phyloP scores from a whole-genome alignment of 495 filamentous ascomycete species.

The Penicillium cinerascens region DNA sequence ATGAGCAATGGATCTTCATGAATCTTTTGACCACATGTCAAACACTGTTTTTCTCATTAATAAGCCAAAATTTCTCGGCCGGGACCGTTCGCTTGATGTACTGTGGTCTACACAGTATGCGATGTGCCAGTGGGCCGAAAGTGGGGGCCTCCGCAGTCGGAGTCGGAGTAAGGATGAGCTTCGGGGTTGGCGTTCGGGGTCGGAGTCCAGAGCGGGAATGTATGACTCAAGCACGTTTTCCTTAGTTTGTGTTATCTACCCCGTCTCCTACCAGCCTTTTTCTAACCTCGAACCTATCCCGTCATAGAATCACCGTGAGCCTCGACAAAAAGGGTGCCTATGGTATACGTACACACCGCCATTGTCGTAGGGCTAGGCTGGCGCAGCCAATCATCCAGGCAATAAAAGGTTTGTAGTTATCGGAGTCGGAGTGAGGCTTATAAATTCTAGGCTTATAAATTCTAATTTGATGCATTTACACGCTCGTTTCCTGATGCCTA shows the following conservation, averaged over 20 bases:
- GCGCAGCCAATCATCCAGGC: background rate
- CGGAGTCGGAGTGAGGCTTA: background rate
- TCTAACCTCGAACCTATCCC: background rate
- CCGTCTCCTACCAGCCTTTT: background rate
- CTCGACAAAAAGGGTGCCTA: background rate
- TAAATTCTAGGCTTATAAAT: background rate
- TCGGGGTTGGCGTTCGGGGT: too few relatives aligned
- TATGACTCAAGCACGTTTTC: background rate
- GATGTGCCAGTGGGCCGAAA: too few relatives aligned
- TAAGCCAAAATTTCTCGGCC: too few relatives aligned
- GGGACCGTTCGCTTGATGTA: too few relatives aligned
- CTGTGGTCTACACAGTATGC: too few relatives aligned
- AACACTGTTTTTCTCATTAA: too few relatives aligned
- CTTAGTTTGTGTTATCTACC: background rate
- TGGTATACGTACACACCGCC: background rate
- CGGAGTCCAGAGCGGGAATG: background rate
- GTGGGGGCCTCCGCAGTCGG: too few relatives aligned
- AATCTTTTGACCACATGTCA: too few relatives aligned
- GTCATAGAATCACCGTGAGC: background rate
- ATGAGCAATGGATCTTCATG: too few relatives aligned
- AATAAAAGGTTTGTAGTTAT: background rate
- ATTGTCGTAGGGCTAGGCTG: background rate
- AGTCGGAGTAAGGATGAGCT: too few relatives aligned
- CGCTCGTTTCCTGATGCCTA: too few relatives aligned
- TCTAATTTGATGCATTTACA: background rate